Evolutionary conservation across 495 filamentous ascomycete genomes (phyloP).

Genomic region (Lepraria neglecta): DNA sequence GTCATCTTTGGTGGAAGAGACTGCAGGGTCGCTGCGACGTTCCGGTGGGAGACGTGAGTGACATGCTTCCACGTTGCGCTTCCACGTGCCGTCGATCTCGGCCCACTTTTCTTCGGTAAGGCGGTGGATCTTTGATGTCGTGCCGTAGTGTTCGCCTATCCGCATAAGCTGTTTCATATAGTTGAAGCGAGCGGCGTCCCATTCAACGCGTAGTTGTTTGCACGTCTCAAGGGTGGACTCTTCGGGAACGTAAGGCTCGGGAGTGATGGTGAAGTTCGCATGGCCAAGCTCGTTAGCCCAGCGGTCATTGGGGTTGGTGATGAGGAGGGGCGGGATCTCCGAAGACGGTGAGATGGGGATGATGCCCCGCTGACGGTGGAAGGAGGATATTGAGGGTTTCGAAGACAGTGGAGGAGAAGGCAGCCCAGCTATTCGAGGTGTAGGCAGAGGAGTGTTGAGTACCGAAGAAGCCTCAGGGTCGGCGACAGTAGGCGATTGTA

Average conservation of each 20-base stretch:
- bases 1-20: slow-evolving; percentile 22
- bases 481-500: slow-evolving; percentile 70
- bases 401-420: slow-evolving; percentile 74
- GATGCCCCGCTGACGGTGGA: slow-evolving; percentile 48
- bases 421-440: slow-evolving; percentile 41
- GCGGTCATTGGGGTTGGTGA: slow-evolving; percentile 60
- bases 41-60: slow-evolving; percentile 35
- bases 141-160: slow-evolving; percentile 79
- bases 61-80: slow-evolving; percentile 53
- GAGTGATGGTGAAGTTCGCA: slow-evolving; percentile 84
- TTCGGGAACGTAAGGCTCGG: slow-evolving; percentile 69
- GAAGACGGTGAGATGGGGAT: slow-evolving; percentile 46
- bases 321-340: slow-evolving; percentile 51
- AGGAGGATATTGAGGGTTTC: slow-evolving; percentile 71
- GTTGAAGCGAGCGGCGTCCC: slow-evolving; percentile 73
- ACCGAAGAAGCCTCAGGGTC: slow-evolving; percentile 34
- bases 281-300: slow-evolving; percentile 83
- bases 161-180: slow-evolving; percentile 79
- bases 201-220: slow-evolving; percentile 63
- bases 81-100: slow-evolving; percentile 66
- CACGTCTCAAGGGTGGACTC: slow-evolving; percentile 53
- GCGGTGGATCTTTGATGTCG: slow-evolving; percentile 73
- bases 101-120: slow-evolving; percentile 83
- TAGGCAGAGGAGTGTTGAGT: slow-evolving; percentile 34
- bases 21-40: slow-evolving; percentile 29